phyloP scores from a whole-genome alignment of 257 asterid species.

The Solanum infundibuliforme region DNA sequence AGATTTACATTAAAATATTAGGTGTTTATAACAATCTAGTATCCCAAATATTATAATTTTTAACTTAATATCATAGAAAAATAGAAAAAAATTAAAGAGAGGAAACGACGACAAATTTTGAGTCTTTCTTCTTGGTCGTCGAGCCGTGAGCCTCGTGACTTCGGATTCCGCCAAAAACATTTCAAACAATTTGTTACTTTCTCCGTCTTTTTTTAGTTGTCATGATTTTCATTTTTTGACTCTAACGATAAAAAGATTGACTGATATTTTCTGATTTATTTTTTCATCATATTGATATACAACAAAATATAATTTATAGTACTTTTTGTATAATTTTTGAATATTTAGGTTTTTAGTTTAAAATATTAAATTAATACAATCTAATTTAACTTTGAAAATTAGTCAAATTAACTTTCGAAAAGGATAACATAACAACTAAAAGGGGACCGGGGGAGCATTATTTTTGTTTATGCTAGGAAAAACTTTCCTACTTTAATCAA shows the following conservation, averaged over 20 bases:
- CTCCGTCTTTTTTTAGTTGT: rapidly evolving
- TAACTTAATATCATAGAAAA: background rate
- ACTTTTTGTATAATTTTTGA: rapidly evolving
- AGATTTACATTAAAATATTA: background rate
- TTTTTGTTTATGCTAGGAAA: no score
- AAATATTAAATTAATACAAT: no score
- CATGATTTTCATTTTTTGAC: rapidly evolving
- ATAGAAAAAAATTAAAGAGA: no score
- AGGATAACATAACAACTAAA: rapidly evolving
- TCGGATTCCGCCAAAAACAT: conserved; percentile 7
- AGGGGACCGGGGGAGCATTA: no score
- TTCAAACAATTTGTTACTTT: background rate
- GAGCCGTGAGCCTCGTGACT: conserved; percentile 24
- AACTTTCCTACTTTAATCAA: background rate
- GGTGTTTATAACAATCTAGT: background rate
- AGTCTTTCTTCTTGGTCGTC: conserved; percentile 11
- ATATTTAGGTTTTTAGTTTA: no score
- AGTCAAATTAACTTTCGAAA: no score
- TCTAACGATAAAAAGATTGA: no score
- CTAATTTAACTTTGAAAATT: no score
- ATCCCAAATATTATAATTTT: background rate
- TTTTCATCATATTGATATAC: no score
- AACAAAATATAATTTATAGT: rapidly evolving
- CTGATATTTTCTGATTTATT: no score
- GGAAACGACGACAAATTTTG: background rate